Evolutionary conservation across 1,284 basidiomycete species (phyloP), one percentile per base, ranked within the genome.

Genomic region (Melanopsichium pennsylvanicum): DNA sequence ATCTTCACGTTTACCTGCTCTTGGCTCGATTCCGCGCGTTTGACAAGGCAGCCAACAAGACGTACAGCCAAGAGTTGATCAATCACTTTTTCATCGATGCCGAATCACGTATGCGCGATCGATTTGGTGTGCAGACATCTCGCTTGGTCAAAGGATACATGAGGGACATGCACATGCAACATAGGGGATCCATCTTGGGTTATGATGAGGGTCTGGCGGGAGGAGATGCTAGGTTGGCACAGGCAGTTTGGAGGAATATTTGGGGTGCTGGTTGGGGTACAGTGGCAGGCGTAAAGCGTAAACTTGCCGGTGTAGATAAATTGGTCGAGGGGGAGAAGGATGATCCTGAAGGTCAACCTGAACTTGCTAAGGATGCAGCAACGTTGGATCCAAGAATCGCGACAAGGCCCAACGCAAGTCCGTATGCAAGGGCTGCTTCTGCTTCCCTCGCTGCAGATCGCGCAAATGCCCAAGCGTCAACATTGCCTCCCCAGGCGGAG

Each of bases 71-170:
- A 83, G 91, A 89, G 41, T 85, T 97, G 49, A 86, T 97, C 69
- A 93, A 95, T 82, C 93, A 97, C 83, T 96, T 95, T 84, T 98
- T 98, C 85, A 85, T 94, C 72, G 92, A 98, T 80, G 87, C 93
- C 63, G 95, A 97, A 79, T 89, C 91, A 75, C 89, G 94, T 59
- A 90, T 97, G 72, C 88, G 94, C 16, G 77, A 80, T 82, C 87
- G 51, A 86, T 96, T 70, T 87, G 94, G 58, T 88, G 85, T 78
- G 54, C 81, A 26, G 88, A 93, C 43, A 88, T 92, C 80, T 8
- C 84, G 88, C 5, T 86, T 95, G 29, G 89, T 98, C 57, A 89
- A 88, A 50, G 88, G 89, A 40, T 93, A 97, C 82, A 91, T 98
- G 91, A 89, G 90, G 52, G 86, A 87, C 71, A 82, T 96, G 85